phyloP scores from a whole-genome alignment of 345 rosid genomes.

The Turritis glabra region DNA sequence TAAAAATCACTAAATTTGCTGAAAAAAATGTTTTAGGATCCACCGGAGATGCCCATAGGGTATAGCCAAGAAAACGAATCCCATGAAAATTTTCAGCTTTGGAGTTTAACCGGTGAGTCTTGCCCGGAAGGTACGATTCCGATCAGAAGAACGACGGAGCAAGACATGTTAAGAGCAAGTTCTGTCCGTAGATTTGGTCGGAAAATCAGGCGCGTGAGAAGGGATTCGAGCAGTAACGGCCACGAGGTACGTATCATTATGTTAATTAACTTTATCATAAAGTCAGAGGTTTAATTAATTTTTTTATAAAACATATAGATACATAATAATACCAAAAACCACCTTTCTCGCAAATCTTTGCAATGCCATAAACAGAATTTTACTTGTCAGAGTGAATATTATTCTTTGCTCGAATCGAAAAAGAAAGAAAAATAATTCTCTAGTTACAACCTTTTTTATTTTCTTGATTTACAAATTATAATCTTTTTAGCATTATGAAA shows the following conservation, averaged over 20 bases:
- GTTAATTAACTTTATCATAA: slow-evolving; percentile 1
- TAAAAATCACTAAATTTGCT: slow-evolving; percentile 6
- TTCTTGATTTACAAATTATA: slow-evolving; percentile 2
- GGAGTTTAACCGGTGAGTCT: slow-evolving; percentile 76
- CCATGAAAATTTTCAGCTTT: slow-evolving; percentile 63
- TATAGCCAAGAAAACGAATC: slow-evolving; percentile 42
- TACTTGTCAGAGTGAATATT: slow-evolving; percentile 32
- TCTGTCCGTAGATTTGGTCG: slow-evolving; percentile 70
- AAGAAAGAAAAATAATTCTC: slow-evolving; percentile 26
- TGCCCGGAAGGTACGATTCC: slow-evolving; percentile 96
- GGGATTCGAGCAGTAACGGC: slow-evolving; percentile 80
- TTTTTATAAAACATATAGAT: slow-evolving; percentile 30
- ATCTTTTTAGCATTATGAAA: not conserved
- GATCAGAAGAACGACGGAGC: slow-evolving; percentile 82
- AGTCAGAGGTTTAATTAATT: slow-evolving; percentile 19
- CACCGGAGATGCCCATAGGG: slow-evolving; percentile 72
- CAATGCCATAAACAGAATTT: slow-evolving; percentile 60
- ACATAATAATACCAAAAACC: slow-evolving; percentile 24
- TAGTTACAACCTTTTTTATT: not conserved
- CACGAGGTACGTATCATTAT: slow-evolving; percentile 69
- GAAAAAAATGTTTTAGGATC: slow-evolving; percentile 58
- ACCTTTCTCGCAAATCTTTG: slow-evolving; percentile 52
- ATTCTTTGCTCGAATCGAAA: slow-evolving; percentile 48
- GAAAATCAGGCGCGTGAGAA: slow-evolving; percentile 67
- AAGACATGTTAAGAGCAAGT: slow-evolving; percentile 81